Percentiles rank a stretch among this genome's conserved stretches.
These are phyloP conservation scores for Lecanicillium sp. DNA, from an alignment of 2,329 filamentous ascomycete genomes.

Conservation along the genomic window DNA sequence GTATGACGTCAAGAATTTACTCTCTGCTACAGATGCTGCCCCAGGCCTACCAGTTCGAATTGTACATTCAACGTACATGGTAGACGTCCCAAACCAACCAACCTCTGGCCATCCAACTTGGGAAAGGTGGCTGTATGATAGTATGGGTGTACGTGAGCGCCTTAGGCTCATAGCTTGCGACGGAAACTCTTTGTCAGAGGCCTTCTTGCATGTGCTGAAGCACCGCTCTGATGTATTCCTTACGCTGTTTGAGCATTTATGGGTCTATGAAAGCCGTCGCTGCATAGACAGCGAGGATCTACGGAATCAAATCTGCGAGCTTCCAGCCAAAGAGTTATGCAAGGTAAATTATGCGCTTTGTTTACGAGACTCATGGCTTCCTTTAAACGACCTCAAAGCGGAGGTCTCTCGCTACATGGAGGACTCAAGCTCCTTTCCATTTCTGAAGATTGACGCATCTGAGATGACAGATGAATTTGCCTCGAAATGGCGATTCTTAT, in stretches of 20 bases:
- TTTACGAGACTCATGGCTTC: constrained; percentile 3
- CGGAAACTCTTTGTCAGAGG: not conserved
- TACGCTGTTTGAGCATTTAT: constrained; percentile 4
- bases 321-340: constrained; percentile 2
- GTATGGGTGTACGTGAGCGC: constrained; percentile 2
- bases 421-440: constrained; percentile 5
- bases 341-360: not conserved
- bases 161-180: constrained; percentile 1
- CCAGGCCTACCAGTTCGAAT: not conserved
- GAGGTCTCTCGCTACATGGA: constrained; percentile 1
- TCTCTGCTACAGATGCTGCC: not conserved
- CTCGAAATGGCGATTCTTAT: constrained; percentile 7
- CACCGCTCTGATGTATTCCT: constrained; percentile 1
- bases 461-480: not conserved
- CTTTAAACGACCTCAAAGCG: not conserved
- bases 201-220: not conserved
- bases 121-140: constrained; percentile 6
- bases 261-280: not conserved
- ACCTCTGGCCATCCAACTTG: not conserved
- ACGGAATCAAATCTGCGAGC: not conserved
- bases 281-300: not conserved
- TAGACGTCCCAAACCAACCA: not conserved
- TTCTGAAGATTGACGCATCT: constrained; percentile 4
- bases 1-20: not conserved
- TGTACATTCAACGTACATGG: not conserved